phyloP scores from a whole-genome alignment of 2,329 filamentous ascomycete genomes.

The Aspergillus japonicus region DNA sequence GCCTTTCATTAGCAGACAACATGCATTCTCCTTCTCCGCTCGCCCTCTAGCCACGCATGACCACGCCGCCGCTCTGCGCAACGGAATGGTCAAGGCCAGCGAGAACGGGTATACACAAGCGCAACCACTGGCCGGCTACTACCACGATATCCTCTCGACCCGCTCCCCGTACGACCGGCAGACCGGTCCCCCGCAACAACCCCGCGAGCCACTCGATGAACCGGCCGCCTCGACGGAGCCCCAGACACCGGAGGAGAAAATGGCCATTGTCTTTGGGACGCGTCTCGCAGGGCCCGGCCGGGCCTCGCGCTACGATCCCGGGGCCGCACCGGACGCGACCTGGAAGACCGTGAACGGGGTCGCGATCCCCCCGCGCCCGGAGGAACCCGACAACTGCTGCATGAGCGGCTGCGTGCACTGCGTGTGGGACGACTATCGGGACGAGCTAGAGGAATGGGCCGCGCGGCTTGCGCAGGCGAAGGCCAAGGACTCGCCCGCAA shows the following conservation, averaged over 20 bases:
- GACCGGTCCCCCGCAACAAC: constrained; percentile 20
- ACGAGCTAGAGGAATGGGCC: constrained; percentile 90
- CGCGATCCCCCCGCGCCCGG: constrained; percentile 75
- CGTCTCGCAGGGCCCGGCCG: constrained; percentile 71
- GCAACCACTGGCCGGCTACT: constrained; percentile 45
- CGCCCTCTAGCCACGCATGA: constrained; percentile 22
- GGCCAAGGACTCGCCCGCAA: constrained; percentile 27
- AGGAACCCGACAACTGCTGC: constrained; percentile 96
- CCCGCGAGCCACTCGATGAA: constrained; percentile 19
- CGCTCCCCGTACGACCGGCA: constrained; percentile 25
- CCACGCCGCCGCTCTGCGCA: constrained; percentile 15
- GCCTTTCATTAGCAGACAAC: constrained; percentile 14
- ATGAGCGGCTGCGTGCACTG: constrained; percentile 99
- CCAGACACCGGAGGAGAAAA: constrained; percentile 46
- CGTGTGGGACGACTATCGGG: constrained; percentile 88
- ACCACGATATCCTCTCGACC: constrained; percentile 42
- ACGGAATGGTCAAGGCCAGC: constrained; percentile 6
- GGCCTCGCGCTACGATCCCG: constrained; percentile 55
- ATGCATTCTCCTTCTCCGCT: constrained; percentile 21
- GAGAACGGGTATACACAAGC: constrained; percentile 31
- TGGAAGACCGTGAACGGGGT: constrained; percentile 69
- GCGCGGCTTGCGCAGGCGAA: constrained; percentile 62
- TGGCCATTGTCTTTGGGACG: constrained; percentile 77
- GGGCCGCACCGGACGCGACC: constrained; percentile 58
- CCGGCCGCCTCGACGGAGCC: constrained; percentile 16